phyloP scores from a whole-genome alignment of 768 basidiomycete species.

The Leccinellum luteum region DNA sequence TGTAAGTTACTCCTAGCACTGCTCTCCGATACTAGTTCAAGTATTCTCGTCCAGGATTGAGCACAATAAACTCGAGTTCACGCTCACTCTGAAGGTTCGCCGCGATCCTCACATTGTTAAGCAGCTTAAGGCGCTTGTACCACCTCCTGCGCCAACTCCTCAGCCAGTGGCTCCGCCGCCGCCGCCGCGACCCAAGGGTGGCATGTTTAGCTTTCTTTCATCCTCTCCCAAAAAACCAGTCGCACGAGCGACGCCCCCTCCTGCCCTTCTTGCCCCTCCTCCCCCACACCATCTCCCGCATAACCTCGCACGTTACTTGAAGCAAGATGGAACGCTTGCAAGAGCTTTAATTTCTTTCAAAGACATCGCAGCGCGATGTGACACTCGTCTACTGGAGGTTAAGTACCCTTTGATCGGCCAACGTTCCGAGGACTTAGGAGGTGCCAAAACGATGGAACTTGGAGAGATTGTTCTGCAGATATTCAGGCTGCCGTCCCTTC shows the following conservation, averaged over 20 bases:
- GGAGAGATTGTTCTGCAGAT: slow-evolving; percentile 90
- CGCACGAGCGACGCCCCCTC: slow-evolving; percentile 39
- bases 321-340: slow-evolving; percentile 84
- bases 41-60: slow-evolving; percentile 58
- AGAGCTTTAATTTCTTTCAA: slow-evolving; percentile 88
- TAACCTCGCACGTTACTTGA: slow-evolving; percentile 79
- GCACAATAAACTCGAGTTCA: slow-evolving; percentile 94
- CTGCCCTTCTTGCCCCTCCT: slow-evolving; percentile 35
- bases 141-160: slow-evolving; percentile 45
- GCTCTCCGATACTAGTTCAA: background rate
- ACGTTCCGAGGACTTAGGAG: slow-evolving; percentile 49
- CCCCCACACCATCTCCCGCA: slow-evolving; percentile 53
- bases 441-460: slow-evolving; percentile 65
- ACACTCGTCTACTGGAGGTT: slow-evolving; percentile 81
- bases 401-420: slow-evolving; percentile 80
- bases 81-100: slow-evolving; percentile 82
- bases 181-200: slow-evolving; percentile 53
- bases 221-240: slow-evolving; percentile 70
- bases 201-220: slow-evolving; percentile 74
- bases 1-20: slow-evolving; percentile 48
- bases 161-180: slow-evolving; percentile 37
- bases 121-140: slow-evolving; percentile 65
- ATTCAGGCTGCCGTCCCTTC: slow-evolving; percentile 85
- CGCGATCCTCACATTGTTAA: slow-evolving; percentile 81
- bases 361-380: slow-evolving; percentile 79